These are phyloP conservation scores for Chaetoceros muelleri DNA, from an alignment of 108 stramenopile genomes.

Conservation along the genomic window DNA sequence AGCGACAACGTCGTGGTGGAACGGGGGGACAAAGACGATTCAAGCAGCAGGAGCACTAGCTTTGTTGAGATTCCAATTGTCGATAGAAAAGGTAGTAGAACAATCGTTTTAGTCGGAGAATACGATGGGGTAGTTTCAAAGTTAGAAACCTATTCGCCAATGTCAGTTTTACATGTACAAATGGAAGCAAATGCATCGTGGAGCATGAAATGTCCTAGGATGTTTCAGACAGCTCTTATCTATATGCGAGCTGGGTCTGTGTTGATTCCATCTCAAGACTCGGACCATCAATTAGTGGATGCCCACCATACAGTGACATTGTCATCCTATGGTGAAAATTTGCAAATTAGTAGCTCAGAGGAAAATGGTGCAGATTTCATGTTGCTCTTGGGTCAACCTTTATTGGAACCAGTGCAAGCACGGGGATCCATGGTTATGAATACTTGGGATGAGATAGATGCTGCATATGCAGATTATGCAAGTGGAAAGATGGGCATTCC, in stretches of 20 bases:
- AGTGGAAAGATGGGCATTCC: slow-evolving; percentile 53
- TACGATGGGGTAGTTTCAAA: slow-evolving; percentile 23
- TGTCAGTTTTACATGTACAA: slow-evolving; percentile 49
- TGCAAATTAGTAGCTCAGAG: slow-evolving; percentile 10
- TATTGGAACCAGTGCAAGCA: slow-evolving; percentile 53
- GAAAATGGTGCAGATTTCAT: slow-evolving; percentile 45
- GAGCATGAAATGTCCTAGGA: slow-evolving; percentile 31
- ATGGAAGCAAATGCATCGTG: slow-evolving; percentile 31
- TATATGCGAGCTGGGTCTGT: slow-evolving; percentile 55
- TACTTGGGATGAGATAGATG: slow-evolving; percentile 33
- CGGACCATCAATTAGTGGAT: slow-evolving; percentile 6
- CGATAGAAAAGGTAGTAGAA: slow-evolving; percentile 12
- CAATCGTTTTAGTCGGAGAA: slow-evolving; percentile 39
- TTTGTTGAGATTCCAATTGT: not conserved
- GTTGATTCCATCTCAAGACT: not conserved
- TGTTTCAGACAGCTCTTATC: slow-evolving; percentile 44
- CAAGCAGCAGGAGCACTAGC: not conserved
- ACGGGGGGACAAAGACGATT: slow-evolving; percentile 15
- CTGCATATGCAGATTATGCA: slow-evolving; percentile 68
- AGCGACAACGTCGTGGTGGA: no score
- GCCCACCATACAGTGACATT: slow-evolving; percentile 47
- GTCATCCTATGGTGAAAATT: slow-evolving; percentile 16
- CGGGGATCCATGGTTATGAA: slow-evolving; percentile 81
- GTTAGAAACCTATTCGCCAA: slow-evolving; percentile 33
- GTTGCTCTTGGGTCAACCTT: slow-evolving; percentile 44